A percentile compares a stretch with the other conserved stretches of the same genome.
Conservation (phyloP, 768 basidiomycete genomes). For the Phanerochaete sordida region DNA sequence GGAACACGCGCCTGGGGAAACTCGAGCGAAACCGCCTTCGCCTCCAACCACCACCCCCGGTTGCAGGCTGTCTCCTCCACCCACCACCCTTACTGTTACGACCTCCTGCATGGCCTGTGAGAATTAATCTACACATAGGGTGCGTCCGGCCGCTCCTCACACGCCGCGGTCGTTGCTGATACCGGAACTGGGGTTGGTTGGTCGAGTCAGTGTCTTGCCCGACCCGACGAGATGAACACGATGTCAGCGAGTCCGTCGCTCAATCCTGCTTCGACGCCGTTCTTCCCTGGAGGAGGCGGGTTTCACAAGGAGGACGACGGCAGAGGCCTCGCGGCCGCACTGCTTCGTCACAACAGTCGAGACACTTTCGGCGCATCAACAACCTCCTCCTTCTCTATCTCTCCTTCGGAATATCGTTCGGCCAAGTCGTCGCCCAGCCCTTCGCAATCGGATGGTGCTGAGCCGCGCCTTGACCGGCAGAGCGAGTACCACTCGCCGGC, state of each 20-base stretch:
- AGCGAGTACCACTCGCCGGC: constrained; percentile 17
- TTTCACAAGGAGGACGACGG: constrained; percentile 50
- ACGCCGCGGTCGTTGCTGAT: not conserved
- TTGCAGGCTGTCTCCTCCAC: constrained; percentile 5
- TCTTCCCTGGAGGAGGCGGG: constrained; percentile 72
- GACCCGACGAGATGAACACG: constrained; percentile 26
- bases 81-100: not conserved
- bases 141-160: not conserved
- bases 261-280: constrained; percentile 81
- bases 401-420: constrained; percentile 64
- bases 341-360: constrained; percentile 44
- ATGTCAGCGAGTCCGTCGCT: constrained; percentile 77
- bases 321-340: constrained; percentile 36
- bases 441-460: constrained; percentile 35
- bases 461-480: constrained; percentile 25
- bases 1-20: constrained; percentile 1
- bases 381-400: constrained; percentile 50
- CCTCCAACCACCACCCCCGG: constrained; percentile 11
- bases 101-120: constrained; percentile 22
- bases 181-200: not conserved
- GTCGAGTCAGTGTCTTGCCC: not conserved
- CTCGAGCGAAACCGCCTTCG: constrained; percentile 4
- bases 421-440: constrained; percentile 71
- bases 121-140: not conserved
- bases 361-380: constrained; percentile 39